Conservation (phyloP, 176 grass and related monocot species). For the Bothriochloa decipiens region DNA sequence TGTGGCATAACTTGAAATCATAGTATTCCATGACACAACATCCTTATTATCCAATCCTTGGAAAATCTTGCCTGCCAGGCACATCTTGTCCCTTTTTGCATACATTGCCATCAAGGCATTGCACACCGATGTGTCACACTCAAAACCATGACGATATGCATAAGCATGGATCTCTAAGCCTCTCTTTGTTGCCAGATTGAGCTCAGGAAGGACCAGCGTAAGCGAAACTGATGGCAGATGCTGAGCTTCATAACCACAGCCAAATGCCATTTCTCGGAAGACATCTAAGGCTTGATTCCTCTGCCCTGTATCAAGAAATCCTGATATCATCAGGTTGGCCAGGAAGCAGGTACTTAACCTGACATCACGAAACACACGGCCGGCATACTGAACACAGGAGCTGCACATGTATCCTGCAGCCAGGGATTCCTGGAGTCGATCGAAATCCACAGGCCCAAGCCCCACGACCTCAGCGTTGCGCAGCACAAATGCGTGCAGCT, state of each 20-base stretch:
- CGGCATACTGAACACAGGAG: conserved; percentile 39
- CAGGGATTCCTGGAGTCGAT: conserved; percentile 46
- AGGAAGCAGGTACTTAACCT: conserved; percentile 40
- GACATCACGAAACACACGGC: conserved; percentile 41
- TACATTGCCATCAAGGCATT: conserved; percentile 75
- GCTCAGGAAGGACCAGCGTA: conserved; percentile 50
- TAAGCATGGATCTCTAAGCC: conserved; percentile 71
- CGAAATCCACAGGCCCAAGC: conserved; percentile 37
- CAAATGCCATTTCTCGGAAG: conserved; percentile 55
- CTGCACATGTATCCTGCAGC: conserved; percentile 52
- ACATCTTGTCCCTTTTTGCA: conserved; percentile 37
- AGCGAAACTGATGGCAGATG: conserved; percentile 46
- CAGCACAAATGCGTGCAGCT: conserved; percentile 53
- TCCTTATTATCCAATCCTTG: conserved; percentile 42
- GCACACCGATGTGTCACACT: conserved; percentile 44
- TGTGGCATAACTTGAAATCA: conserved; percentile 42
- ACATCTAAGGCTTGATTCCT: conserved; percentile 40
- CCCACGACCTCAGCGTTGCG: conserved; percentile 34
- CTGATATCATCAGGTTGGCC: conserved; percentile 53
- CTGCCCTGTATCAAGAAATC: conserved; percentile 48
- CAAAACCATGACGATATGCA: conserved; percentile 52
- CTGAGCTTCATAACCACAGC: conserved; percentile 40
- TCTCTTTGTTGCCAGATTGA: conserved; percentile 31
- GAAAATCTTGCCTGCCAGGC: conserved; percentile 44
- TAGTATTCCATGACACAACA: conserved; percentile 58